phyloP scores from a whole-genome alignment of 352 stramenopile species.

The Phytophthora pseudosyringae region DNA sequence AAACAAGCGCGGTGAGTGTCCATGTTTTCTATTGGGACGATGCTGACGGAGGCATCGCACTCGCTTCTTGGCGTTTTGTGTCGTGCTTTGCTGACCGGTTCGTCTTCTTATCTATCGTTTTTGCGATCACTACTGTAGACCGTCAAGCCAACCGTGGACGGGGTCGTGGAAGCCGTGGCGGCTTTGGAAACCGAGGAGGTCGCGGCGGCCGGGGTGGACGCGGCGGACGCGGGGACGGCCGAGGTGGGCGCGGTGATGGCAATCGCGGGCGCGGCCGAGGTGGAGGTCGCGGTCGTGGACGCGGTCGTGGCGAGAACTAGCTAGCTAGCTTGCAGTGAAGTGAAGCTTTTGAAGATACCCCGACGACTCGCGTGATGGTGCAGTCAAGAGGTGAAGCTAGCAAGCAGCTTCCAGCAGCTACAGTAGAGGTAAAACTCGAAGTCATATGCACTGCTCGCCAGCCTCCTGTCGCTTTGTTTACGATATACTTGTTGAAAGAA shows the following conservation, averaged over 20 bases:
- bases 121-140: conserved; percentile 42
- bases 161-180: conserved; percentile 68
- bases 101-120: conserved; percentile 7
- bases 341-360: conserved; percentile 17
- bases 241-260: conserved; percentile 32
- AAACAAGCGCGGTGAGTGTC: conserved; percentile 66
- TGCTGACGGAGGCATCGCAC: neutral
- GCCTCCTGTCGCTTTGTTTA: neutral
- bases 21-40: conserved; percentile 2
- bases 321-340: conserved; percentile 26
- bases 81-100: conserved; percentile 9
- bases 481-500: conserved; percentile 26
- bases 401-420: conserved; percentile 8
- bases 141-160: conserved; percentile 75
- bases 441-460: conserved; percentile 6
- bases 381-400: conserved; percentile 2
- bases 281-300: conserved; percentile 35
- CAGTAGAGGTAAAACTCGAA: conserved; percentile 26
- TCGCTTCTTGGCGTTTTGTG: conserved; percentile 13
- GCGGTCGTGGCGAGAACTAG: conserved; percentile 50
- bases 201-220: conserved; percentile 52
- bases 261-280: conserved; percentile 40
- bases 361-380: neutral
- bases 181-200: conserved; percentile 53
- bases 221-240: conserved; percentile 39